Conservation (phyloP, 768 basidiomycete species). For the Leccinellum rugosiceps region DNA sequence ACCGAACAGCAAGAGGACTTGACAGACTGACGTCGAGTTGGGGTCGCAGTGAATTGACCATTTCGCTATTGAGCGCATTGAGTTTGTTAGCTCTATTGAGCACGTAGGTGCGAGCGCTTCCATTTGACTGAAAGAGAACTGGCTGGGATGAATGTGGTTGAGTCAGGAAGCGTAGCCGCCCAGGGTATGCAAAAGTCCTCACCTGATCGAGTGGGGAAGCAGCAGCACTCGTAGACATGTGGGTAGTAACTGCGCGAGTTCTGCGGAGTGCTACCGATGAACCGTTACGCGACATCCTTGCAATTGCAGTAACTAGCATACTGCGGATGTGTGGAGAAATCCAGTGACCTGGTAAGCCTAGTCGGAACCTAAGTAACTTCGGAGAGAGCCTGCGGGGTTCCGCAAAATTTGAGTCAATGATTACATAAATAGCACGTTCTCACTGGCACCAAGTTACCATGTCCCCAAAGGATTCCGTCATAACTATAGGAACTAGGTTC, state of each 20-base stretch:
- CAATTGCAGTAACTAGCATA: constrained; percentile 27
- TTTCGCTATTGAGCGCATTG: constrained; percentile 77
- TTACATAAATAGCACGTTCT: constrained; percentile 13
- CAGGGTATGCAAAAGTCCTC: not conserved
- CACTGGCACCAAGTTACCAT: constrained; percentile 1
- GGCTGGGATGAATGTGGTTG: constrained; percentile 33
- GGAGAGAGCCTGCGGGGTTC: not conserved
- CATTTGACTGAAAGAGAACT: constrained; percentile 68
- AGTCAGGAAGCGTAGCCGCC: not conserved
- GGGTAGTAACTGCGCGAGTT: constrained; percentile 31
- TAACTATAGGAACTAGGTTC: constrained; percentile 54
- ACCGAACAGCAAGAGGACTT: not conserved
- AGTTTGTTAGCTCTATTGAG: constrained; percentile 79
- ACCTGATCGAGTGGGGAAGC: constrained; percentile 25
- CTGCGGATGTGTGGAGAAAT: constrained; percentile 5
- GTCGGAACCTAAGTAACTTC: not conserved
- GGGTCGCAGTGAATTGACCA: constrained; percentile 68
- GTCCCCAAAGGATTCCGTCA: constrained; percentile 8
- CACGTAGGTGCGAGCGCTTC: constrained; percentile 61
- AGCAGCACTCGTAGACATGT: constrained; percentile 31
- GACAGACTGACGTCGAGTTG: constrained; percentile 65
- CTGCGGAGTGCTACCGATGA: constrained; percentile 28
- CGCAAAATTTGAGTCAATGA: constrained; percentile 6
- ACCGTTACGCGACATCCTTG: constrained; percentile 30
- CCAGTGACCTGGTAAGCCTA: not conserved